Evolutionary conservation across 305 asterid genomes (phyloP), one percentile per base, ranked within the genome.

Genomic region (Striga hermonthica): DNA sequence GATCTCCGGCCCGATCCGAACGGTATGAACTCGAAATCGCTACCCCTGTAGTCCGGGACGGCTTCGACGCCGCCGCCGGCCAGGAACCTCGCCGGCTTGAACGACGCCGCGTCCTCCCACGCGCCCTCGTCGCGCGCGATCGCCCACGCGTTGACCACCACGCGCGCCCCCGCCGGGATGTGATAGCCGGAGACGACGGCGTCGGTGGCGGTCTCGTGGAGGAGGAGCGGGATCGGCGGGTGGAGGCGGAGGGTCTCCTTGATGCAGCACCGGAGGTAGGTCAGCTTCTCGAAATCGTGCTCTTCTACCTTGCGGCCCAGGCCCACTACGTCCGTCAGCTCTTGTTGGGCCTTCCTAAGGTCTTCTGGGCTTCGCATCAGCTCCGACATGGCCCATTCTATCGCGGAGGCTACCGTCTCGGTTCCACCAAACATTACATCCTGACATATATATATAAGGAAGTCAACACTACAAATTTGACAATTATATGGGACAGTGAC

Each of bases 371-470:
- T 82, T 57, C 57, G 78, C 83, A 88, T 76, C 14, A 91, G 78
- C 75, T 91, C 91, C 7, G 96, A 66, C 87, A 91, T 84, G 54
- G 89, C 83, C 98, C 98, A 91, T 57, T 91, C 98, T 0, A 91
- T 88, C 2, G 96, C 96, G 0, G 95, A 91, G 0, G 98, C 96
- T 0, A 91, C 98, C 0, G 98, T 91, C 47, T 88, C 97, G 0
- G 96, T 90, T 61, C 95, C 97, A 47, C 97, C 97, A 38, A 90
- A 90, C 97, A 91, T 88, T 1, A 91, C 95, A 38, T 91, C 96
- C 98, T 91, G 58, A 31, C 14, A 13, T 3, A 44, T 22, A 4
- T 40, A 4, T 1, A n/a, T 49, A 15, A n/a, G 6, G 0, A 49
- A 49, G 0, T 59, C 11, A 9, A n/a, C n/a, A n/a, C n/a, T n/a